Evolutionary conservation across 495 filamentous ascomycete species (phyloP).

Genomic region (Tuber microsphaerosporum): DNA sequence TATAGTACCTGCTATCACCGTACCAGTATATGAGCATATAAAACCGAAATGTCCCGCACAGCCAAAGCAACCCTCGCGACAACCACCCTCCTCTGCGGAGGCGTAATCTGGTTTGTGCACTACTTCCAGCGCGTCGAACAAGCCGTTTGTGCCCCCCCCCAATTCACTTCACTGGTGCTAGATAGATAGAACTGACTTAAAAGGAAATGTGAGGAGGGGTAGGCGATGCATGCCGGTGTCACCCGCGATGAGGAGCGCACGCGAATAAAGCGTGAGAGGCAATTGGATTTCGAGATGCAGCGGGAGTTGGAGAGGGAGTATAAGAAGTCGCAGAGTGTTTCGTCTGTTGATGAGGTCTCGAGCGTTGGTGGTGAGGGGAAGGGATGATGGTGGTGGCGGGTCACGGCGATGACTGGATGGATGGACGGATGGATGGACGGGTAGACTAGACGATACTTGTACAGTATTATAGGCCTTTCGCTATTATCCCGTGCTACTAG

Average conservation of each 20-base stretch:
- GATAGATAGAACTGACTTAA: conserved; percentile 8
- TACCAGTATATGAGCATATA: no score
- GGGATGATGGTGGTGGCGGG: background rate
- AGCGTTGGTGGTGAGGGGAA: conserved; percentile 11
- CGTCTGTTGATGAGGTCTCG: conserved; percentile 31
- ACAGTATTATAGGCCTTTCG: background rate
- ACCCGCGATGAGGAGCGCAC: conserved; percentile 93
- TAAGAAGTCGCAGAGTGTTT: conserved; percentile 69
- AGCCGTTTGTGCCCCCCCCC: conserved; percentile 52
- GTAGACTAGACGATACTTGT: background rate
- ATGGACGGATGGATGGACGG: background rate
- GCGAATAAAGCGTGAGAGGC: conserved; percentile 74
- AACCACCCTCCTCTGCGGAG: conserved; percentile 66
- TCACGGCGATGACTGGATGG: background rate
- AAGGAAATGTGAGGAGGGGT: conserved; percentile 17
- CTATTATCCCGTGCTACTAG: background rate
- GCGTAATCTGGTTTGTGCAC: conserved; percentile 81
- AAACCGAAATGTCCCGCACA: conserved; percentile 68
- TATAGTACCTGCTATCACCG: no score
- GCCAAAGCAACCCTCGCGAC: conserved; percentile 75
- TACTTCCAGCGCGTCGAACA: conserved; percentile 79
- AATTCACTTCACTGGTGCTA: background rate
- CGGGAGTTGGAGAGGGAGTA: conserved; percentile 78
- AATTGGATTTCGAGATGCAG: conserved; percentile 92
- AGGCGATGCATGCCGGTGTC: conserved; percentile 96